Evolutionary conservation across 2,329 filamentous ascomycete species (phyloP), one percentile per base, ranked within the genome.

Genomic region (Pseudogymnoascus sp.): DNA sequence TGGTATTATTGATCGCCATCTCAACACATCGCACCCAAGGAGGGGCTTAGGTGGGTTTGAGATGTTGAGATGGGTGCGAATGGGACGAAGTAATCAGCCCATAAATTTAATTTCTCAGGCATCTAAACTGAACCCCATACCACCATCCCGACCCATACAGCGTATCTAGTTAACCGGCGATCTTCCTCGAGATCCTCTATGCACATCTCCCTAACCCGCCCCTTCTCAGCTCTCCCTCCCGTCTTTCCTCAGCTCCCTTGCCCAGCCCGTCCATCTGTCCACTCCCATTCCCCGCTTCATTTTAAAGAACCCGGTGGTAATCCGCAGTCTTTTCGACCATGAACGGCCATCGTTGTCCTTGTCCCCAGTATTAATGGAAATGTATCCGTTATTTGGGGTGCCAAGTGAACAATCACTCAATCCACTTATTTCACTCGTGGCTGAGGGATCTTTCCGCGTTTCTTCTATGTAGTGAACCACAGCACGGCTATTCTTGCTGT

Each of bases 391-490:
- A 26, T 52, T 52, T 52, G 45, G 5, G 5, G n/a, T 15, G 45
- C 26, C 45, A 52, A 30, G 23, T n/a, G 9, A 52, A 3, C 26
- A 52, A 45, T 4, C 21, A 45, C 18, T 7, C 4, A 10, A 52
- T 52, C 45, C 45, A 52, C 45, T 52, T 52, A 30, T 52, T 52
- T 52, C 45, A 52, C 45, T 52, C 45, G 45, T 52, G 45, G 45
- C 15, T 15, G 23, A 52, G 26, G 45, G 45, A 52, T 18, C 45
- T 52, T 52, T 52, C 26, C 45, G 26, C 45, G 23, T 52, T 30
- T 30, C 26, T 23, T 12, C 5, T n/a, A n/a, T n/a, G n/a, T n/a
- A n/a, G n/a, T n/a, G n/a, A n/a, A 10, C 45, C 26, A 30, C n/a
- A 30, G 18, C 30, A 30, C 41, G 41, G 23, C 41, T 52, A 52